These are phyloP conservation scores for Mycosarcoma maydis DNA, from an alignment of 1,284 basidiomycete species.

Conservation along the genomic window DNA sequence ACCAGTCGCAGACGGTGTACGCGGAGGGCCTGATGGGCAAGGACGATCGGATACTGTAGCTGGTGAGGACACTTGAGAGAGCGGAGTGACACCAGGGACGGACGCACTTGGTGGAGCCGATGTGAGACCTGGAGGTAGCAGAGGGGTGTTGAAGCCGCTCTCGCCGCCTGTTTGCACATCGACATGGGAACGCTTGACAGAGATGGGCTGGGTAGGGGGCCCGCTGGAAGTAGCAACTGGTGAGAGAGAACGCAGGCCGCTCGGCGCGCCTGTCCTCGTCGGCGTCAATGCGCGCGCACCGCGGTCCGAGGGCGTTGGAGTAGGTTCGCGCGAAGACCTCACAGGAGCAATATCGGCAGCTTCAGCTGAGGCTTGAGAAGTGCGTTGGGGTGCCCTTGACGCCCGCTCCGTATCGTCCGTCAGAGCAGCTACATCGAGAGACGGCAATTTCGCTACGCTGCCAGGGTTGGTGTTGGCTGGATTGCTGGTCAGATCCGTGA, in stretches of 20 bases:
- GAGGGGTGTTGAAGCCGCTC: conserved; percentile 51
- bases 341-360: conserved; percentile 3
- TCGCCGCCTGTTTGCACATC: conserved; percentile 52
- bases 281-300: conserved; percentile 44
- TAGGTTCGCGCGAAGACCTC: conserved; percentile 42
- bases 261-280: conserved; percentile 15
- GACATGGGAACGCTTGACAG: conserved; percentile 32
- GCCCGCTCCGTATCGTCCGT: conserved; percentile 30
- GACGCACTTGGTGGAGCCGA: conserved; percentile 45
- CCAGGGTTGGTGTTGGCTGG: conserved; percentile 2
- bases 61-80: conserved; percentile 22
- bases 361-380: not conserved
- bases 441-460: too few species aligned
- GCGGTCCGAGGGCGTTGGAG: conserved; percentile 43
- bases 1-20: conserved; percentile 9
- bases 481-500: conserved; percentile 25
- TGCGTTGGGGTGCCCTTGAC: conserved; percentile 10
- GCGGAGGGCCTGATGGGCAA: conserved; percentile 1
- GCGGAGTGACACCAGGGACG: conserved; percentile 29
- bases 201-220: conserved; percentile 26
- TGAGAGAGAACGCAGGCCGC: conserved; percentile 34
- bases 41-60: conserved; percentile 3
- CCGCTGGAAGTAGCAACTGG: conserved; percentile 34
- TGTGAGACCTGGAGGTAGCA: conserved; percentile 46
- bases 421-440: conserved; percentile 2